Conservation (phyloP, 2,329 filamentous ascomycete species). For the Colletotrichum horii region DNA sequence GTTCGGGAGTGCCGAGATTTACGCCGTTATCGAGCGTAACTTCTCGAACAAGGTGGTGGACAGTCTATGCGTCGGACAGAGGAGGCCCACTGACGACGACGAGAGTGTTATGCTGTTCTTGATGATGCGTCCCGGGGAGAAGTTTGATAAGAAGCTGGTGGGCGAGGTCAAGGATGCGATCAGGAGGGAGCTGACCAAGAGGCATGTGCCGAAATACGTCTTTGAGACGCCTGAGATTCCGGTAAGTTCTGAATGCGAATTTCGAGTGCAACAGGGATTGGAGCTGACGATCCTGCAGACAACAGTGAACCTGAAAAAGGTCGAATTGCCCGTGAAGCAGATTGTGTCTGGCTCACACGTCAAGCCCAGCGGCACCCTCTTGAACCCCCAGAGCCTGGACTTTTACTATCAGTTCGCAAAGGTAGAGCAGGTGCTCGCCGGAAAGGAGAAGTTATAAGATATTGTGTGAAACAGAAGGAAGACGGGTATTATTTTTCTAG, state of each 20-base stretch:
- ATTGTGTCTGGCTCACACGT: slow-evolving; percentile 79
- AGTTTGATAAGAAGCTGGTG: slow-evolving; percentile 61
- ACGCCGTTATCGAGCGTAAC: slow-evolving; percentile 71
- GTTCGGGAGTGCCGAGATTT: slow-evolving; percentile 83
- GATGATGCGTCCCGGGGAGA: slow-evolving; percentile 60
- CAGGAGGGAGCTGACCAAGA: slow-evolving; percentile 67
- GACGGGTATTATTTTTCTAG: background rate
- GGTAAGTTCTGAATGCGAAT: slow-evolving; percentile 50
- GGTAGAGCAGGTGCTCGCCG: slow-evolving; percentile 63
- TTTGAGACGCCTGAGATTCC: slow-evolving; percentile 85
- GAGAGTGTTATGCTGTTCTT: slow-evolving; percentile 62
- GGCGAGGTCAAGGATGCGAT: slow-evolving; percentile 68
- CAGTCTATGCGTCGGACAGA: slow-evolving; percentile 81
- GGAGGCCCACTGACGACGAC: slow-evolving; percentile 61
- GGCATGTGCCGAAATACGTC: slow-evolving; percentile 79
- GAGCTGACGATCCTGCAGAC: slow-evolving; percentile 52
- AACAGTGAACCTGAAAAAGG: slow-evolving; percentile 85
- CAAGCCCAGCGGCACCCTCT: slow-evolving; percentile 76
- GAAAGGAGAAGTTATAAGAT: slow-evolving; percentile 54
- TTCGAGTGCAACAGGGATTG: background rate
- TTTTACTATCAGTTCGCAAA: slow-evolving; percentile 82
- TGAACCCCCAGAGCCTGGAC: slow-evolving; percentile 77
- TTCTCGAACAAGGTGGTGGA: slow-evolving; percentile 71
- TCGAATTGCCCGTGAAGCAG: slow-evolving; percentile 83
- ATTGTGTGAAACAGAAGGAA: background rate